These are phyloP conservation scores for Myxozyma neotropica DNA, from an alignment of 805 yeast genomes.

Conservation along the genomic window DNA sequence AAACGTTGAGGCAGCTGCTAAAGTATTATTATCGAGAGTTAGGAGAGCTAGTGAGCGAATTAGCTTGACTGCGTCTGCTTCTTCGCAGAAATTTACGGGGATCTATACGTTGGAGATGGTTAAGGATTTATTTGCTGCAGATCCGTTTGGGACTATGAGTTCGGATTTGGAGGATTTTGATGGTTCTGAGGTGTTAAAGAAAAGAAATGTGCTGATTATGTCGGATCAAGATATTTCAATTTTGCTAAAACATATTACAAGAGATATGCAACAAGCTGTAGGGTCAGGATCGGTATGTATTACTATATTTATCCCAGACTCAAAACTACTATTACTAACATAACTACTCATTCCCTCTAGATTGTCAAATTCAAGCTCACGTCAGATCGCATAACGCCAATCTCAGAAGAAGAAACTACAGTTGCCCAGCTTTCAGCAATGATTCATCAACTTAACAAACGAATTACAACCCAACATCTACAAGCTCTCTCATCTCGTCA, in stretches of 20 bases:
- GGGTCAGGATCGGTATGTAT: constrained; percentile 7
- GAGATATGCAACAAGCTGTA: constrained; percentile 22
- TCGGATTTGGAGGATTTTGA: not conserved
- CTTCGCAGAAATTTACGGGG: not conserved
- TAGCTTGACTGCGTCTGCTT: not conserved
- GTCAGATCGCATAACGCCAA: not conserved
- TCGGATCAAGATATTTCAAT: constrained; percentile 22
- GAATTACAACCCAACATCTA: constrained; percentile 7
- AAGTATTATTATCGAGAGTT: constrained; percentile 14
- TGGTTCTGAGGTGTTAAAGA: not conserved
- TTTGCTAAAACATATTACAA: constrained; percentile 11
- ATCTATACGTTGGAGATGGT: constrained; percentile 24
- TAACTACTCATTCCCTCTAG: no score
- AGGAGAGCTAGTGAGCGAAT: not conserved
- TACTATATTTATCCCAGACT: not conserved
- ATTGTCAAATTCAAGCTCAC: constrained; percentile 12
- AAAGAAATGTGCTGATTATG: not conserved
- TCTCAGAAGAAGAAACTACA: constrained; percentile 26
- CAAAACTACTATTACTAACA: not conserved
- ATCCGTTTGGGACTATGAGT: constrained; percentile 17
- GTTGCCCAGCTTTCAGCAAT: constrained; percentile 16
- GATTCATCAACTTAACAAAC: constrained; percentile 1
- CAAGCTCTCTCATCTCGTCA: constrained; percentile 6
- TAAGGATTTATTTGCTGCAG: constrained; percentile 6
- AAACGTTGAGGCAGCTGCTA: constrained; percentile 24